Evolutionary conservation across 1,284 basidiomycete genomes (phyloP), one percentile per base, ranked within the genome.

Genomic region (Puccinia coronata): DNA sequence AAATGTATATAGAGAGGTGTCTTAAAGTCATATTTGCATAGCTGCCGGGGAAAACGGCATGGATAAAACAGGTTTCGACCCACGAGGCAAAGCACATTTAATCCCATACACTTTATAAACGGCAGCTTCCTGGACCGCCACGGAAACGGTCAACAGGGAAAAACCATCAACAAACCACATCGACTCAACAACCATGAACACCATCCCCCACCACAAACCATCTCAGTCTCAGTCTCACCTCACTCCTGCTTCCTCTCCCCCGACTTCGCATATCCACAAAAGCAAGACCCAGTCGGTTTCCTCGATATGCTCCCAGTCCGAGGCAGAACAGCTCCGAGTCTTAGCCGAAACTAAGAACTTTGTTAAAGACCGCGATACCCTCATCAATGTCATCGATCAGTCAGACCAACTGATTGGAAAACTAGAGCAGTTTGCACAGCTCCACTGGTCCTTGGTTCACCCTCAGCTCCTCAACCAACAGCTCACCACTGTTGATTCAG

Each of bases 371-470:
- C 76, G 76, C 41, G 76, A 79, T 57, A 69, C 61, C 5, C 47
- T 79, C n/a, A 41, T 79, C 49, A 36, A 23, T 31, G 76, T 79
- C 43, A 79, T 79, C 76, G 55, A 79, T 25, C 61, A 55, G 41
- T 79, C 76, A 6, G 65, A 79, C 55, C 39, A 57, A 14, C 53
- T 79, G 36, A 49, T 79, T 18, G 43, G 47, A 31, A 20, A 41
- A 25, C 39, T 79, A 20, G 12, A 69, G 11, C 34, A 67, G 41
- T 79, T 79, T 25, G 49, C 49, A 70, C 65, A 67, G 49, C 18
- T 51, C 49, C 61, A 79, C 28, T 70, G 65, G 65, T 49, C 65
- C 34, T 41, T 69, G 16, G 49, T 55, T 28, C 49, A 69, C 51
- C 76, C 74, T 69, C 67, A 69, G 16, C 67, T 69, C 18, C 59